Conservation (phyloP, 2,329 filamentous ascomycete genomes). For the Fusarium robinianum region DNA sequence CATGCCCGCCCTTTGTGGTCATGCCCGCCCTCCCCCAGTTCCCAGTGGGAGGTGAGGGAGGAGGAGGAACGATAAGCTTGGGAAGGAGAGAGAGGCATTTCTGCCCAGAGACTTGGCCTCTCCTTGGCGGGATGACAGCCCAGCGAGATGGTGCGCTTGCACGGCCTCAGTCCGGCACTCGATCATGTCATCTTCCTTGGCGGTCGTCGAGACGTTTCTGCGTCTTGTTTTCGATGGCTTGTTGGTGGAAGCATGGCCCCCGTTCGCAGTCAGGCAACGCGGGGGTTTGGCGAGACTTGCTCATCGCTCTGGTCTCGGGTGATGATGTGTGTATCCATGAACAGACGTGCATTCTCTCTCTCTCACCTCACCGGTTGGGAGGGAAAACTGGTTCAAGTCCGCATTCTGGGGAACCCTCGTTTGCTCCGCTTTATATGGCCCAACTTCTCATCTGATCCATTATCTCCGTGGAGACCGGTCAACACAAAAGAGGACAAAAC, state of each 20-base stretch:
- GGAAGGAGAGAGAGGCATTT: too few relatives aligned
- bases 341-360: neutral
- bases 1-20: too few relatives aligned
- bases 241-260: neutral
- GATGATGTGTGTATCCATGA: slow-evolving; percentile 9
- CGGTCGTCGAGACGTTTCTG: neutral
- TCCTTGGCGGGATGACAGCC: neutral
- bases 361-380: neutral
- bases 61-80: too few relatives aligned
- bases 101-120: too few relatives aligned
- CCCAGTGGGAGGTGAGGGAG: too few relatives aligned
- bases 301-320: slow-evolving; percentile 5
- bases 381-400: neutral
- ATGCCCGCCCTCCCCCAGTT: too few relatives aligned
- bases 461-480: neutral
- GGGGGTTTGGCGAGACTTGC: slow-evolving; percentile 8
- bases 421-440: neutral
- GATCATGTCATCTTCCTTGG: slow-evolving; percentile 10
- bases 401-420: neutral
- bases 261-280: slow-evolving; percentile 10
- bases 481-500: neutral
- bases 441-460: slow-evolving; percentile 1
- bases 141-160: too few relatives aligned
- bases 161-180: slow-evolving; percentile 2
- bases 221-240: neutral